A percentile compares a stretch with the other conserved stretches of the same genome.
phyloP scores from a whole-genome alignment of 1,284 basidiomycete genomes.

The Pyrrhoderma lamaoense region DNA sequence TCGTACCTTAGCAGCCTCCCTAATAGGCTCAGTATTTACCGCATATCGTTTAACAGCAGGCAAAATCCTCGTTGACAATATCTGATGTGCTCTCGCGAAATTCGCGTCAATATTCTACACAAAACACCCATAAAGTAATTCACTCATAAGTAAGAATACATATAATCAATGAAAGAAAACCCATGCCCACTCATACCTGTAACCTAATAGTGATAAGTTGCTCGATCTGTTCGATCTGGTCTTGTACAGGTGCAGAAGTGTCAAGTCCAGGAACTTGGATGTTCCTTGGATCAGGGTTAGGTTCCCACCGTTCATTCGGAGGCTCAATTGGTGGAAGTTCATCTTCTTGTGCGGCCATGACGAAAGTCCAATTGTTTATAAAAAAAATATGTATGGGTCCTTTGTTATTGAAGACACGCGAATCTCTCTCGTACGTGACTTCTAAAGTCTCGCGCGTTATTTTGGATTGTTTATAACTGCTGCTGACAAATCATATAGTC shows the following conservation, averaged over 20 bases:
- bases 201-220: conserved; percentile 88
- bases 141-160: neutral
- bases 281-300: conserved; percentile 50
- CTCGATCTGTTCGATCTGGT: conserved; percentile 92
- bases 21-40: conserved; percentile 77
- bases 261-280: conserved; percentile 74
- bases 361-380: too few relatives aligned
- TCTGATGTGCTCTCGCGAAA: conserved; percentile 83
- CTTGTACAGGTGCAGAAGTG: conserved; percentile 62
- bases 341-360: neutral
- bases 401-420: too few relatives aligned
- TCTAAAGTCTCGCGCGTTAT: neutral
- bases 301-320: conserved; percentile 52
- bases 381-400: too few relatives aligned
- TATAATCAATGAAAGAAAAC: neutral
- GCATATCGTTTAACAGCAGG: conserved; percentile 88
- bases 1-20: conserved; percentile 79
- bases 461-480: neutral
- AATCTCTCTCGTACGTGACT: too few relatives aligned
- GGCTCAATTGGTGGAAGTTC: conserved; percentile 17
- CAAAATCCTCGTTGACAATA: conserved; percentile 75
- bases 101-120: conserved; percentile 87
- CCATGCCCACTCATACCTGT: conserved; percentile 42
- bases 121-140: conserved; percentile 21
- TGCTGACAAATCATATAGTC: neutral